Evolutionary conservation across 192 early-diverging fungal genomes (phyloP).

Genomic region (Coemansia sp.): DNA sequence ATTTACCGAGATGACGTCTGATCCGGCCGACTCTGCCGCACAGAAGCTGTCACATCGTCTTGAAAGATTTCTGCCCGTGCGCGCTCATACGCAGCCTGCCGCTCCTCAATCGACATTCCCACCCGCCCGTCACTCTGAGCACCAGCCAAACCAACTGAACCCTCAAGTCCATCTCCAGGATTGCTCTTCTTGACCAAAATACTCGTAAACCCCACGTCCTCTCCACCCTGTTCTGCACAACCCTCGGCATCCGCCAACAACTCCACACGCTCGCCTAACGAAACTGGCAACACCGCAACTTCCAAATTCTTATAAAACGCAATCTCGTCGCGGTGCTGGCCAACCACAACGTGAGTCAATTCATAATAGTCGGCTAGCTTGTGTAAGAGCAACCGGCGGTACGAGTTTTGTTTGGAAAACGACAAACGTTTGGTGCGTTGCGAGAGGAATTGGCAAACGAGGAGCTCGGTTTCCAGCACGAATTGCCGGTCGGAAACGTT

Average conservation of each 20-base stretch:
- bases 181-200: constrained; percentile 21
- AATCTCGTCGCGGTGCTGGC: constrained; percentile 20
- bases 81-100: constrained; percentile 40
- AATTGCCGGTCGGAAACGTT: constrained; percentile 21
- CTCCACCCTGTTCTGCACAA: not conserved
- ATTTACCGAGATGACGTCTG: too few relatives aligned
- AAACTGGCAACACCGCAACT: not conserved
- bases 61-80: constrained; percentile 39
- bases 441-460: constrained; percentile 12
- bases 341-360: constrained; percentile 27
- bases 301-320: constrained; percentile 17
- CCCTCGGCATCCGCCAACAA: not conserved
- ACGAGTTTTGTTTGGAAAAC: constrained; percentile 32
- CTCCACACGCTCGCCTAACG: not conserved
- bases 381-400: constrained; percentile 25
- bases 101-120: constrained; percentile 19
- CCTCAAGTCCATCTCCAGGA: not conserved
- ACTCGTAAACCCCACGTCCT: constrained; percentile 8
- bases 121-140: not conserved
- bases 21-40: too few relatives aligned
- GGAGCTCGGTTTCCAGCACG: constrained; percentile 14
- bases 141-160: not conserved
- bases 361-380: constrained; percentile 28
- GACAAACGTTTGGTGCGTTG: constrained; percentile 8
- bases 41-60: constrained; percentile 1